Evolutionary conservation across 257 asterid species (phyloP).

Genomic region (Solanum tarapatanum): DNA sequence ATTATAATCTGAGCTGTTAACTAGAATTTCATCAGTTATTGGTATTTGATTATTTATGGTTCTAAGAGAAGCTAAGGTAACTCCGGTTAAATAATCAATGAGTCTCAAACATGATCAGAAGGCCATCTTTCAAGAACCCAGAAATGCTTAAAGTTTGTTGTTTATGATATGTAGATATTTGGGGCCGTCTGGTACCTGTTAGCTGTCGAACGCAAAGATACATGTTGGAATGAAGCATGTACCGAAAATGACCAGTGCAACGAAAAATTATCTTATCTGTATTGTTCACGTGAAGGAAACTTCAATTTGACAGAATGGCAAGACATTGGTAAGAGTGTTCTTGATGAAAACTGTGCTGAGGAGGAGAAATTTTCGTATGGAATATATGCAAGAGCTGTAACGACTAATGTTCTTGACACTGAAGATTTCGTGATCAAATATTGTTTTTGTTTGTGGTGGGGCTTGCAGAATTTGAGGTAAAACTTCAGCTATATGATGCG

Average conservation of each 20-base stretch:
- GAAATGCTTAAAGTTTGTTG: not conserved
- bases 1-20: not conserved
- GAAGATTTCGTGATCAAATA: conserved; percentile 50
- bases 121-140: not conserved
- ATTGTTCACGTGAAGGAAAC: conserved; percentile 46
- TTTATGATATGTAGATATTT: conserved; percentile 40
- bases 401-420: conserved; percentile 61
- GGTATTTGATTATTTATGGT: not conserved
- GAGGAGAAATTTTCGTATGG: conserved; percentile 56
- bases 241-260: conserved; percentile 28
- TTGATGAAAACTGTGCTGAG: conserved; percentile 43
- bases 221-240: conserved; percentile 88
- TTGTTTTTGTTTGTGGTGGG: conserved; percentile 94
- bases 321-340: conserved; percentile 29
- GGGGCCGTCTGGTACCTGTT: conserved; percentile 93
- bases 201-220: conserved; percentile 76
- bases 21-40: not conserved
- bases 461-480: conserved; percentile 79
- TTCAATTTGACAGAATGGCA: conserved; percentile 45
- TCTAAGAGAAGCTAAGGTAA: not conserved
- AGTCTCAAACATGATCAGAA: not conserved
- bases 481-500: not conserved
- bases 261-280: conserved; percentile 21
- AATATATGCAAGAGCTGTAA: conserved; percentile 58
- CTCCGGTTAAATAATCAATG: not conserved